These are phyloP conservation scores for Podaxis mareebaensis DNA, from an alignment of 768 basidiomycete species.

Conservation along the genomic window DNA sequence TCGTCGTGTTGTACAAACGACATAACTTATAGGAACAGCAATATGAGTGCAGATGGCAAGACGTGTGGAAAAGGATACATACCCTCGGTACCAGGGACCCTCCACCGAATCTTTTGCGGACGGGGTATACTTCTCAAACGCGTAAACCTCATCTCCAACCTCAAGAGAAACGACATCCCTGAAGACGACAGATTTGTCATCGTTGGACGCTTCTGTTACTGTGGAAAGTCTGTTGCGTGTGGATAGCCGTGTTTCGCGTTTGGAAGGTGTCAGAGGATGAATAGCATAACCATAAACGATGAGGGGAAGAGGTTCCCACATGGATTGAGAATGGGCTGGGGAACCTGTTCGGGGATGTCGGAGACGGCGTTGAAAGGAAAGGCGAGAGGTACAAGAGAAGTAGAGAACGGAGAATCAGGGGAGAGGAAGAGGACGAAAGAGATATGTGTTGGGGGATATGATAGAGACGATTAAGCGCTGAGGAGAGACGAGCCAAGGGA, in stretches of 20 bases:
- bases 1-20: conserved; percentile 78
- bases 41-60: conserved; percentile 14
- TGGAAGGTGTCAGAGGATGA: conserved; percentile 77
- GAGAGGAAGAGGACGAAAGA: conserved; percentile 11
- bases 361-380: neutral
- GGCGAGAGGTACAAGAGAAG: too few species aligned
- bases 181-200: conserved; percentile 58
- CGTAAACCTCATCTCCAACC: conserved; percentile 96
- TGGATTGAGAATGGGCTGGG: conserved; percentile 18
- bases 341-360: conserved; percentile 11
- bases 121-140: conserved; percentile 89
- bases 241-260: conserved; percentile 68
- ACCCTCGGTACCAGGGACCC: conserved; percentile 94
- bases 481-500: conserved; percentile 10
- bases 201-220: conserved; percentile 62
- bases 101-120: conserved; percentile 67
- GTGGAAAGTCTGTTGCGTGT: conserved; percentile 58
- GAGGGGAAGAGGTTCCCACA: conserved; percentile 57
- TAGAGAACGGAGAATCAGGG: neutral
- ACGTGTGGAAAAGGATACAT: conserved; percentile 33
- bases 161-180: conserved; percentile 84
- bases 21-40: conserved; percentile 55
- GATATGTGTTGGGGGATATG: neutral
- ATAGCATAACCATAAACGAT: conserved; percentile 92
- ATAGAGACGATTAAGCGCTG: conserved; percentile 9